These are phyloP conservation scores for Solanum medicagineum DNA, from an alignment of 257 asterid species.

Conservation along the genomic window DNA sequence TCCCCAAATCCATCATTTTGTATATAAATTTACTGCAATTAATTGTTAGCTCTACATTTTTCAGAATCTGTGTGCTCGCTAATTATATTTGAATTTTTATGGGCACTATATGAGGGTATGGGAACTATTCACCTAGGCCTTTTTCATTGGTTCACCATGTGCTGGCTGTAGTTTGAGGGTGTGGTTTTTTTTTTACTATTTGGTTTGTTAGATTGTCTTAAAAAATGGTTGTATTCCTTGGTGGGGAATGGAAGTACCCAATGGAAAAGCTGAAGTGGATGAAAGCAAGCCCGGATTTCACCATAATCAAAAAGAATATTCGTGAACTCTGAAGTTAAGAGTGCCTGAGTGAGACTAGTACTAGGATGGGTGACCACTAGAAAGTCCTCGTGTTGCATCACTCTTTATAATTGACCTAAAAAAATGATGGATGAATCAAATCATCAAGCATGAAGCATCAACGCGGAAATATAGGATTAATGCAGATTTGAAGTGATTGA, in stretches of 20 bases:
- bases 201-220: neutral
- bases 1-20: neutral
- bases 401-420: neutral
- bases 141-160: neutral
- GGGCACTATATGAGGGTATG: neutral
- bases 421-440: neutral
- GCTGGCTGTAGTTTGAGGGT: neutral
- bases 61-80: neutral
- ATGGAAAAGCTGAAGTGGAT: neutral
- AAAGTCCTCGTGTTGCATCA: too few relatives aligned
- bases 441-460: neutral
- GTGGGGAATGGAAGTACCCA: neutral
- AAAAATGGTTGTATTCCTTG: neutral
- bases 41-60: neutral
- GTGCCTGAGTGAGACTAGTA: too few relatives aligned
- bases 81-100: neutral
- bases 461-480: neutral
- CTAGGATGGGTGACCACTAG: too few relatives aligned
- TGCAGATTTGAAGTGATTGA: neutral
- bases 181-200: neutral
- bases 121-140: neutral
- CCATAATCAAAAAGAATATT: neutral
- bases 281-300: neutral
- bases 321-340: too few relatives aligned
- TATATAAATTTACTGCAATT: neutral